Conservation (phyloP, 2,329 filamentous ascomycete species). For the Apiospora saccharicola region DNA sequence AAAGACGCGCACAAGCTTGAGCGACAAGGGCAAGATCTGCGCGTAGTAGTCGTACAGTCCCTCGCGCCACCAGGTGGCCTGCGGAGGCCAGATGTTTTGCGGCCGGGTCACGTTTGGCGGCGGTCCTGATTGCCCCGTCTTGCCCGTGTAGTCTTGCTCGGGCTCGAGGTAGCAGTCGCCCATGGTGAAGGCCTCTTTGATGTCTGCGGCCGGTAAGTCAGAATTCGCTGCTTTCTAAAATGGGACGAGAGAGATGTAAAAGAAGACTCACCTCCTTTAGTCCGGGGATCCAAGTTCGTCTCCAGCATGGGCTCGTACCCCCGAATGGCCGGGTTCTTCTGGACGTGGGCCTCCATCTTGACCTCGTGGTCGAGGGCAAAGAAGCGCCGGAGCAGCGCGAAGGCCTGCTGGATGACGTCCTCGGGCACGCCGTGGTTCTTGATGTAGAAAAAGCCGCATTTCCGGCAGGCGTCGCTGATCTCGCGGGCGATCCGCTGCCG, state of each 20-base stretch:
- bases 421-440: slow-evolving; percentile 43
- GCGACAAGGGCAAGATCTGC: slow-evolving; percentile 39
- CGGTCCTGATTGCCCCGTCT: slow-evolving; percentile 34
- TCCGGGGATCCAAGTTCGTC: slow-evolving; percentile 42
- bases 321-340: slow-evolving; percentile 45
- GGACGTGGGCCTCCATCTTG: slow-evolving; percentile 46
- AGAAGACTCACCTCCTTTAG: slow-evolving; percentile 38
- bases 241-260: no score
- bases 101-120: slow-evolving; percentile 39
- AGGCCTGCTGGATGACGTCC: slow-evolving; percentile 33
- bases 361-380: slow-evolving; percentile 41
- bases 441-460: slow-evolving; percentile 42
- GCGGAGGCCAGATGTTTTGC: slow-evolving; percentile 45
- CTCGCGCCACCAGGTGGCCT: slow-evolving; percentile 43
- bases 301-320: slow-evolving; percentile 46
- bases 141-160: slow-evolving; percentile 44
- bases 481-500: slow-evolving; percentile 36
- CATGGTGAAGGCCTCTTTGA: slow-evolving; percentile 47
- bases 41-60: slow-evolving; percentile 46
- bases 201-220: slow-evolving; percentile 28
- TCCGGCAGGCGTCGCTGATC: slow-evolving; percentile 38
- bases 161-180: slow-evolving; percentile 47
- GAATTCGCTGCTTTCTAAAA: no score
- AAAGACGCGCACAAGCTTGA: slow-evolving; percentile 44
- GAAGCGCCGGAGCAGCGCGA: slow-evolving; percentile 40